phyloP scores from a whole-genome alignment of 805 yeast species.

The Isabelozyma heimii region DNA sequence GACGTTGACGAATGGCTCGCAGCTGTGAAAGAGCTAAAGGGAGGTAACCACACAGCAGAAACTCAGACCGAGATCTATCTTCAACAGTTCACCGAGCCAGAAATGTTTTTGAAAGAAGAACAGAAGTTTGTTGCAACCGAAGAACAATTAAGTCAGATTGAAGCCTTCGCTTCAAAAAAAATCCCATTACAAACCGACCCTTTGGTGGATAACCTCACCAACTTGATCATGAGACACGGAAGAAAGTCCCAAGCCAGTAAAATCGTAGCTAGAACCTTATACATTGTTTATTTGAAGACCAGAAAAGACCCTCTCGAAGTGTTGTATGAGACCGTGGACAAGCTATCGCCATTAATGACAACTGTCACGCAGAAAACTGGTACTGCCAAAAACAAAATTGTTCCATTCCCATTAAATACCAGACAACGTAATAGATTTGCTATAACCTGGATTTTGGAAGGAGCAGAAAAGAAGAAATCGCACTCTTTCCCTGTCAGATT shows the following conservation, averaged over 20 bases:
- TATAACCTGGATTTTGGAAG: constrained; percentile 86
- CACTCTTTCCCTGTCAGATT: constrained; percentile 83
- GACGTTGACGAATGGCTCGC: constrained; percentile 47
- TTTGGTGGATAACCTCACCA: constrained; percentile 73
- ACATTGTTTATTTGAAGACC: constrained; percentile 67
- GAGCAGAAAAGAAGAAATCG: constrained; percentile 74
- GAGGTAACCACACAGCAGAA: constrained; percentile 29
- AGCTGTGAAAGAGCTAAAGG: constrained; percentile 40
- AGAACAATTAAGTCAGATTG: constrained; percentile 61
- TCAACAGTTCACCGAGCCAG: constrained; percentile 36
- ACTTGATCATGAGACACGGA: constrained; percentile 91
- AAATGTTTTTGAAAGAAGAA: constrained; percentile 27
- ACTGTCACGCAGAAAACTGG: constrained; percentile 78
- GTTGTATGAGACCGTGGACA: constrained; percentile 71
- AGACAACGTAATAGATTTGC: constrained; percentile 87
- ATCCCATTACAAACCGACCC: constrained; percentile 67
- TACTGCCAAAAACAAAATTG: constrained; percentile 75
- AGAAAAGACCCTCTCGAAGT: constrained; percentile 79
- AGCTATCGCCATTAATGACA: constrained; percentile 79
- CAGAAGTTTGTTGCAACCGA: constrained; percentile 54
- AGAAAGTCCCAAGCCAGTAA: constrained; percentile 78
- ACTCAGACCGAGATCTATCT: constrained; percentile 36
- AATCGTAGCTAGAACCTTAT: constrained; percentile 71
- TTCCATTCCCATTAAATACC: constrained; percentile 79
- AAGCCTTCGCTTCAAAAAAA: constrained; percentile 45